Evolutionary conservation across 768 basidiomycete genomes (phyloP).

Genomic region (Suillus americanus): DNA sequence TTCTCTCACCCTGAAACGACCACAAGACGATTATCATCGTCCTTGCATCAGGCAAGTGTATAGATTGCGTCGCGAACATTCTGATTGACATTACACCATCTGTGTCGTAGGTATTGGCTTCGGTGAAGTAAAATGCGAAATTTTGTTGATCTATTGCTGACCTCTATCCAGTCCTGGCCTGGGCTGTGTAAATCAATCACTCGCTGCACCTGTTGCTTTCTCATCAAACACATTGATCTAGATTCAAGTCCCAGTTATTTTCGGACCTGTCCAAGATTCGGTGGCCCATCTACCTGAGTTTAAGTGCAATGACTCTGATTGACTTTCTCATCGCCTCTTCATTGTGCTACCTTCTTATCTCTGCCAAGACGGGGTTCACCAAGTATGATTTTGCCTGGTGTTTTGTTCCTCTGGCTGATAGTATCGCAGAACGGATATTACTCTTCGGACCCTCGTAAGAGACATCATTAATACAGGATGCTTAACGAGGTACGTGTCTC

Average conservation of each 20-base stretch:
- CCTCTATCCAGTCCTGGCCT: background rate
- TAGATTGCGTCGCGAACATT: background rate
- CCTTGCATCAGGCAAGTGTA: background rate
- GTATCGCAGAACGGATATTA: background rate
- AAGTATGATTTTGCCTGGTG: background rate
- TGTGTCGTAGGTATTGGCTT: background rate
- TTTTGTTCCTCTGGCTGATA: background rate
- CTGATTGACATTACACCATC: background rate
- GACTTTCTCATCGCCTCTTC: conserved; percentile 2
- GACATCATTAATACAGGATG: background rate
- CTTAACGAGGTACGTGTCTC: background rate
- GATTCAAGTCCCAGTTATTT: background rate
- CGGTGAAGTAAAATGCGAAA: background rate
- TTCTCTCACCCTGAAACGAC: background rate
- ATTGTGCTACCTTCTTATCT: background rate
- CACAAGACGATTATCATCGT: background rate
- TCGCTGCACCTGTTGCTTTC: background rate
- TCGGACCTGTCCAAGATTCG: background rate
- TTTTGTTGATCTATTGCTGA: background rate
- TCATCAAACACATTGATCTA: background rate
- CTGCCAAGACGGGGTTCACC: background rate
- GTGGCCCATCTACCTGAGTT: background rate
- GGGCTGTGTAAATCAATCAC: background rate
- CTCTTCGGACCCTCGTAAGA: background rate
- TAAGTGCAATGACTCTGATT: conserved; percentile 40